Evolutionary conservation across 2,329 filamentous ascomycete species (phyloP).

Genomic region (Fusarium mangiferae): DNA sequence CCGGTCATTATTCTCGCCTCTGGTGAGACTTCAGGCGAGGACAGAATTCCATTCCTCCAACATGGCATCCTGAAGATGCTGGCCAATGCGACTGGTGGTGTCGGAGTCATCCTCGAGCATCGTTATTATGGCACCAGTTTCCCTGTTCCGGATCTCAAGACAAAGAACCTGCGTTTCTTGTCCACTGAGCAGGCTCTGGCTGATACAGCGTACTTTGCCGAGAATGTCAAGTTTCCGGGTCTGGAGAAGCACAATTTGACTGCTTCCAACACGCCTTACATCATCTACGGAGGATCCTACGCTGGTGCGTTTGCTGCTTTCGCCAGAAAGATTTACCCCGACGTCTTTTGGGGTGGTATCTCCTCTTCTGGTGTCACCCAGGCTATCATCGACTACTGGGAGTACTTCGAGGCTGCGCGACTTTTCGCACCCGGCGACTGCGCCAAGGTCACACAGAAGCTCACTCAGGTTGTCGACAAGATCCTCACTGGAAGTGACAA

Average conservation of each 20-base stretch:
- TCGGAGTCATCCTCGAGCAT: constrained; percentile 86
- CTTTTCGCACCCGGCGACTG: constrained; percentile 67
- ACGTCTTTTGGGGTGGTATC: constrained; percentile 82
- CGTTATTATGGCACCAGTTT: constrained; percentile 86
- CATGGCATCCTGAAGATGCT: constrained; percentile 81
- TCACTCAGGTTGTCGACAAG: constrained; percentile 62
- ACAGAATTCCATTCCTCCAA: constrained; percentile 75
- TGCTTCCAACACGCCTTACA: constrained; percentile 73
- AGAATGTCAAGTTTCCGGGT: constrained; percentile 76
- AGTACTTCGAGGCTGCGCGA: constrained; percentile 64
- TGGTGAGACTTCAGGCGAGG: constrained; percentile 75
- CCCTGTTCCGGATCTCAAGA: constrained; percentile 72
- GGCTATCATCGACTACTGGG: constrained; percentile 82
- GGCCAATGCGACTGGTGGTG: constrained; percentile 74
- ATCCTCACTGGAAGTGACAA: constrained; percentile 56
- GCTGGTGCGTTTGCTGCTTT: constrained; percentile 84
- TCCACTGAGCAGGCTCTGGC: constrained; percentile 85
- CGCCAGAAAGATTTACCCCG: constrained; percentile 78
- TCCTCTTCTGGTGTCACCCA: constrained; percentile 82
- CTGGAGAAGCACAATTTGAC: constrained; percentile 75
- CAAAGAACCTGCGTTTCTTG: constrained; percentile 80
- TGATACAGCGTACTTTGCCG: constrained; percentile 83
- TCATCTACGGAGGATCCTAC: constrained; percentile 87
- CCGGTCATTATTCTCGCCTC: constrained; percentile 81
- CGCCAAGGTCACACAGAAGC: constrained; percentile 69